Percentiles rank a stretch among this genome's conserved stretches.
phyloP scores from a whole-genome alignment of 139 green algal genomes.

The Coelastrella sp. region DNA sequence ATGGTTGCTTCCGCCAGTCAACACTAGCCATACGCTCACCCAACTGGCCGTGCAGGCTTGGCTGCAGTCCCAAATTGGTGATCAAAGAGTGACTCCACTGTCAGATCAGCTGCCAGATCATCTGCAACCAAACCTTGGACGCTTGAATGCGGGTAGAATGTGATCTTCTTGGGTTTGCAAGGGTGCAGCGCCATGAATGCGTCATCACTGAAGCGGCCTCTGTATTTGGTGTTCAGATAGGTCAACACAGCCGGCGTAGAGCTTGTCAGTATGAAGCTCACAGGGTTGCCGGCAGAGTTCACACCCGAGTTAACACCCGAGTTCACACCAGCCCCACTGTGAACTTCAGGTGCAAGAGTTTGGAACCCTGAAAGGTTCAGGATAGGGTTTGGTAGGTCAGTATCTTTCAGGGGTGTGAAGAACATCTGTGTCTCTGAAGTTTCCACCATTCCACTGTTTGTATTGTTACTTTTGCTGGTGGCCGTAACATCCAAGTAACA shows the following conservation, averaged over 20 bases:
- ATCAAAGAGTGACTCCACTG: conserved; percentile 31
- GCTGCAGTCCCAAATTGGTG: conserved; percentile 32
- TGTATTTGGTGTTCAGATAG: not conserved
- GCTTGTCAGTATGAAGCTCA: not conserved
- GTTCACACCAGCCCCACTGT: not conserved
- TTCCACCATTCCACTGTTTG: not conserved
- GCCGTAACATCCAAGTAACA: conserved; percentile 25
- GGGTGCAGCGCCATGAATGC: conserved; percentile 54
- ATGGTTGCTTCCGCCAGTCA: too few species aligned
- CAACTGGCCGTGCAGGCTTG: not conserved
- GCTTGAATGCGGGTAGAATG: conserved; percentile 47
- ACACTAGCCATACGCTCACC: too few species aligned
- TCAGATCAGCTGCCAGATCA: conserved; percentile 8
- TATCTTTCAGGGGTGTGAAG: conserved; percentile 2
- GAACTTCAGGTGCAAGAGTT: too few species aligned
- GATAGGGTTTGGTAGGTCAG: conserved; percentile 12
- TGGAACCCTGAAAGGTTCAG: conserved; percentile 5
- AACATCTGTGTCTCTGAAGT: conserved; percentile 19
- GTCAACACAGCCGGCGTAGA: conserved; percentile 15
- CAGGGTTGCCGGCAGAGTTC: not conserved
- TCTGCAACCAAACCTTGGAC: not conserved
- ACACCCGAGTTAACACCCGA: not conserved
- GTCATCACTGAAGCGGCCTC: conserved; percentile 40
- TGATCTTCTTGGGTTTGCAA: conserved; percentile 52
- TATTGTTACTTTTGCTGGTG: not conserved